phyloP scores from a whole-genome alignment of 768 basidiomycete genomes.

The Asterophora lycoperdoides region DNA sequence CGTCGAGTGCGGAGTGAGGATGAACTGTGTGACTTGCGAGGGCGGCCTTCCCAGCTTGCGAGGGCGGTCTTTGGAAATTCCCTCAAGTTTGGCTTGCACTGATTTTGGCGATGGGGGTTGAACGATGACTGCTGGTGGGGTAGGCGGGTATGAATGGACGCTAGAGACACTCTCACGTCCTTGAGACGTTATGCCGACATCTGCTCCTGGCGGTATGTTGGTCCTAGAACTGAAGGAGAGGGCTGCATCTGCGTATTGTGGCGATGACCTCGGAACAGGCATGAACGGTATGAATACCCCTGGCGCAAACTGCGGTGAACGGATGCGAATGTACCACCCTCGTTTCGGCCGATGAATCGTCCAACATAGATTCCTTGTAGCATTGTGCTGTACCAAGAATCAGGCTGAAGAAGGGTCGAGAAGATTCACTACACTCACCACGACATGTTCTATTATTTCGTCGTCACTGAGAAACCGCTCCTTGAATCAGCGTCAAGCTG shows the following conservation, averaged over 20 bases:
- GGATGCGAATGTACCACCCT: slow-evolving; percentile 82
- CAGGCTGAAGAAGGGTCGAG: not conserved
- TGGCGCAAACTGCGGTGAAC: slow-evolving; percentile 66
- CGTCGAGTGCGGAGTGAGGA: slow-evolving; percentile 44
- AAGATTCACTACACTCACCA: slow-evolving; percentile 41
- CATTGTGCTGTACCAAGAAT: slow-evolving; percentile 48
- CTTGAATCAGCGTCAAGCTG: slow-evolving; percentile 33
- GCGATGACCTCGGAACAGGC: slow-evolving; percentile 44
- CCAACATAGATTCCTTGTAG: slow-evolving; percentile 65
- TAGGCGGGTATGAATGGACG: slow-evolving; percentile 58
- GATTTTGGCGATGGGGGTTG: slow-evolving; percentile 32
- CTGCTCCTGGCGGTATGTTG: slow-evolving; percentile 22
- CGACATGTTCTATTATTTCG: slow-evolving; percentile 71
- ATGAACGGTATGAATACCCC: slow-evolving; percentile 52
- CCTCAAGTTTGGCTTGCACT: slow-evolving; percentile 26
- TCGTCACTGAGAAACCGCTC: slow-evolving; percentile 70
- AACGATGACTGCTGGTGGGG: slow-evolving; percentile 34
- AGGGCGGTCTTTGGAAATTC: slow-evolving; percentile 17
- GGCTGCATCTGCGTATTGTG: slow-evolving; percentile 47
- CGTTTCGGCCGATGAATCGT: slow-evolving; percentile 73
- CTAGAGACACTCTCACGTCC: slow-evolving; percentile 32
- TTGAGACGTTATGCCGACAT: slow-evolving; percentile 17
- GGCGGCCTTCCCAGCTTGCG: slow-evolving; percentile 24
- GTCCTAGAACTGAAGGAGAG: slow-evolving; percentile 52
- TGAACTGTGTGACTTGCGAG: slow-evolving; percentile 47